Base-by-base conservation (phyloP, 2,329 filamentous ascomycete species). In the Sporothrix euskadiensis region DNA sequence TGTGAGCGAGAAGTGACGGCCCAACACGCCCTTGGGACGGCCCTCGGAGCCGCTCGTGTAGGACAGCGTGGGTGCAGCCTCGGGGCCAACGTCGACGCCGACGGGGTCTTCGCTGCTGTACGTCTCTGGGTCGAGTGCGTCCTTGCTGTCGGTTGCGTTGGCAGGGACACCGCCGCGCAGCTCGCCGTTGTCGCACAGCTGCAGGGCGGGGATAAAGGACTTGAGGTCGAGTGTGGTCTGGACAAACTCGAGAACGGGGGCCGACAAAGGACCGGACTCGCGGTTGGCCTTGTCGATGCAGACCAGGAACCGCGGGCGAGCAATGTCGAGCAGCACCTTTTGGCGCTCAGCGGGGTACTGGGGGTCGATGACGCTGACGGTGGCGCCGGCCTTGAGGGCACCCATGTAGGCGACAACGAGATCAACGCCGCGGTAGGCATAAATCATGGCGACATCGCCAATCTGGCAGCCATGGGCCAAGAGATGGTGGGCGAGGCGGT, bases 361-460 rank as follows among this genome's bases (percentile, higher is more conserved):
- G 32, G 94, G 94, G 80, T 97, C 94, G 26, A 97, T 87, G 57
- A 91, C 88, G 4, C 84, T 89, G 76, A 90, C 84, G 6, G 87
- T 90, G 63, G 88, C 88, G 74, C 90, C 91, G 66, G 83, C 80
- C 79, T 83, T 79, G 35, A 89, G 80, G 30, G 86, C 87, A 74
- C 94, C 94, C 93, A 97, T 97, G 71, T 94, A 90, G 49, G 91
- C 93, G 65, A 84, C 79, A 59, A 89, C 84, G 14, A 89, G 81
- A 39, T 89, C 86, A 47, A 97, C 94, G 73, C 90, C 90, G 73
- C 94, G 89, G 82, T 97, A 88, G 73, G 93, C 93, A 80, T 90
- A 98, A 76, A 96, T 92, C 93, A 97, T 97, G 78, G 97, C 94
- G 2, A 97, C 94, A 79, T 98, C 94, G 9, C 94, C 94, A 77